Evolutionary conservation across 495 filamentous ascomycete species (phyloP), one percentile per base, ranked within the genome.

Genomic region (Penicillium lividum): DNA sequence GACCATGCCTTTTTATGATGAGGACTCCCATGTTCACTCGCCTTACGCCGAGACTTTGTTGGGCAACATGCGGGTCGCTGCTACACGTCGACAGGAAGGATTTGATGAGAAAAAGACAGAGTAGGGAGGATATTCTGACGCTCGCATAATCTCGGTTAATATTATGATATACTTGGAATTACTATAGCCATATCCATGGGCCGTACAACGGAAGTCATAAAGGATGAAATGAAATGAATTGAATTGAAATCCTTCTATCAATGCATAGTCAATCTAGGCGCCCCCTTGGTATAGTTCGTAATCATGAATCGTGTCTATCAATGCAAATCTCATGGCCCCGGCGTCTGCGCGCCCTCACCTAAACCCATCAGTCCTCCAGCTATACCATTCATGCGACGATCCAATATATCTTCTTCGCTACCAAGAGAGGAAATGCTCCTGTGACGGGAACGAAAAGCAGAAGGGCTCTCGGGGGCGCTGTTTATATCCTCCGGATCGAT

Each of bases 401-500:
- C 86, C 13, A 98, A 70, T 54, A 97, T 67, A 77, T 97, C 92
- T 58, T 95, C 91, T 59, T 88, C 86, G 67, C 90, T 96, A 30
- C 85, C 85, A 31, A 97, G 73, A 70, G 88, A 90, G 5, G 88
- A 83, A 53, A 92, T 73, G 62, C 87, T 89, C 51, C 77, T 79
- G 10, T 80, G 79, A 33, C 80, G 62, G 5, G 65, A 58, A 36
- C 71, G 68, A 5, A 61, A 9, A 3, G 47, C 51, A 8, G 52
- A 45, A 16, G 69, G 70, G 28, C 67, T 72, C 16, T 60, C 59
- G 10, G 65, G 62, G 0, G 53, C 66, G 43, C 68, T 74, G n/a
- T 67, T 63, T 6, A 65, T 49, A 16, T 58, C 62, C 22, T 67
- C 63, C 0, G 61, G 59, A n/a, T 64, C 59, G 29, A 61, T 60